Evolutionary conservation across 306 rosid genomes (phyloP).

Genomic region (apple (Malus domestica)): ASM211411v1 NC_041796.1:1395001-1395500

Average conservation of each 20-base stretch:
- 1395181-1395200: not conserved
- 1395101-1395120: not conserved
- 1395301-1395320: constrained; percentile 77
- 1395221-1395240: constrained; percentile 80
- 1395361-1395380: too few relatives aligned
- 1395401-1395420: too few relatives aligned
- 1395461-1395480: too few relatives aligned
- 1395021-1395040: not conserved
- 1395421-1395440: too few relatives aligned
- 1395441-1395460: too few relatives aligned
- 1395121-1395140: not conserved
- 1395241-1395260: constrained; percentile 59
- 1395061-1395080: too few relatives aligned
- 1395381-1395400: too few relatives aligned
- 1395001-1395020: not conserved
- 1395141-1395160: too few relatives aligned
- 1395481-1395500: too few relatives aligned
- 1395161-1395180: not conserved
- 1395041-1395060: not conserved
- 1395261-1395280: constrained; percentile 65
- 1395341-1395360: too few relatives aligned
- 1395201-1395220: constrained; percentile 76
- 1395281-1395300: constrained; percentile 81
- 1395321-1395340: constrained; percentile 52
- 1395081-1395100: not conserved